phyloP scores from a whole-genome alignment of 345 rosid species.

The Pseudoturritis turrita region DNA sequence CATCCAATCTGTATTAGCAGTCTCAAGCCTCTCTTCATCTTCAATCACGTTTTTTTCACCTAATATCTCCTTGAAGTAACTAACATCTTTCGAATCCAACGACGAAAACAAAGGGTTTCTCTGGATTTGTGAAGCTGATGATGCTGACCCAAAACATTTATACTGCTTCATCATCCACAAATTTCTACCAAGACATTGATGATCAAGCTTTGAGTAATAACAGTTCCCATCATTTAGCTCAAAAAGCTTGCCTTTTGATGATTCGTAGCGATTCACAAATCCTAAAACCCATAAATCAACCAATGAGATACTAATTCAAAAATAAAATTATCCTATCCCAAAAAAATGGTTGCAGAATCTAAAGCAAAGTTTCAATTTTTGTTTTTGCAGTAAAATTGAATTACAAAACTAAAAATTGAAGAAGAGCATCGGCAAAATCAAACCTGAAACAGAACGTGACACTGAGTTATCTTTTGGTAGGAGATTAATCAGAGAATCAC shows the following conservation, averaged over 20 bases:
- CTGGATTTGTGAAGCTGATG: slow-evolving; percentile 36
- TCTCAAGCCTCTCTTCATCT: slow-evolving; percentile 68
- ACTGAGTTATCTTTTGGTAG: slow-evolving; percentile 17
- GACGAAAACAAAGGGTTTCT: slow-evolving; percentile 65
- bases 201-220: slow-evolving; percentile 1
- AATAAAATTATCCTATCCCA: not conserved
- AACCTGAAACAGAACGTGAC: slow-evolving; percentile 28
- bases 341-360: not conserved
- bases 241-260: slow-evolving; percentile 16
- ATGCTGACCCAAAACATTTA: slow-evolving; percentile 47
- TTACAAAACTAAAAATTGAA: not conserved
- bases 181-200: slow-evolving; percentile 11
- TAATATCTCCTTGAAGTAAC: slow-evolving; percentile 54
- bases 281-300: slow-evolving; percentile 23
- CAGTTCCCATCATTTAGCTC: not conserved
- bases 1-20: slow-evolving; percentile 96
- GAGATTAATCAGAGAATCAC: slow-evolving; percentile 24
- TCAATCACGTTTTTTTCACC: slow-evolving; percentile 71
- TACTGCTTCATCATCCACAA: slow-evolving; percentile 26
- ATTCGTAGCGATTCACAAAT: slow-evolving; percentile 8
- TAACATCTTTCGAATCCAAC: slow-evolving; percentile 58
- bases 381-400: not conserved
- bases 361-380: not conserved
- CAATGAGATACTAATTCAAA: not conserved
- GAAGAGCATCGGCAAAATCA: not conserved